Percentiles rank a stretch among this genome's conserved stretches.
Conservation (phyloP, 495 filamentous ascomycete genomes). For the Penicillium turbatum region DNA sequence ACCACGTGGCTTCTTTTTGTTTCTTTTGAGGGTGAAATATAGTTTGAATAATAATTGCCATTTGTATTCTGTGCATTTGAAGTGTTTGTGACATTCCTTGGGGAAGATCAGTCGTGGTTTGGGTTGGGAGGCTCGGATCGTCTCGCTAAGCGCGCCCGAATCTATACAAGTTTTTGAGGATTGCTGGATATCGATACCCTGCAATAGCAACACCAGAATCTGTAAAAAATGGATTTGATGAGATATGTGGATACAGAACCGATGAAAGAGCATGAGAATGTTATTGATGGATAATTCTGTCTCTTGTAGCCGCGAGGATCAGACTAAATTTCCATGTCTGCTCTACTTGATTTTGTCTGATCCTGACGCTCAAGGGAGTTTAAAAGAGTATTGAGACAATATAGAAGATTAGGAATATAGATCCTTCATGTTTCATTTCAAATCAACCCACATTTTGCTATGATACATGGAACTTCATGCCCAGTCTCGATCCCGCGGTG, state of each 20-base stretch:
- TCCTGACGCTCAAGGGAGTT: background rate
- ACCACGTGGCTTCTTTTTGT: background rate
- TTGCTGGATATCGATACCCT: background rate
- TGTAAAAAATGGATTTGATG: background rate
- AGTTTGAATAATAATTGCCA: background rate
- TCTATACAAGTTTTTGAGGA: conserved; percentile 8
- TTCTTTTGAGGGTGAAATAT: background rate
- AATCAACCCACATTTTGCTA: conserved; percentile 10
- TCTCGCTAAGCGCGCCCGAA: conserved; percentile 14
- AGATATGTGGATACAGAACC: background rate
- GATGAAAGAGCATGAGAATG: background rate
- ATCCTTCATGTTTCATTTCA: background rate
- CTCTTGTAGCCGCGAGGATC: conserved; percentile 11
- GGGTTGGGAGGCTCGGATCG: background rate
- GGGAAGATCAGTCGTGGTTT: conserved; percentile 13
- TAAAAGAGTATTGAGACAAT: background rate
- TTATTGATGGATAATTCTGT: background rate
- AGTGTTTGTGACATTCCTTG: background rate
- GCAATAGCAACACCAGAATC: background rate
- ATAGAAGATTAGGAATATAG: background rate
- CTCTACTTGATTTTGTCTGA: conserved; percentile 13
- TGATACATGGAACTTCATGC: conserved; percentile 17
- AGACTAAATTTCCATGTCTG: conserved; percentile 1
- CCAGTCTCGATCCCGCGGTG: conserved; percentile 1
- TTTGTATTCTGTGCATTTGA: background rate